Evolutionary conservation across 352 stramenopile genomes (phyloP).

Genomic region (Chrysophaeum taylorii): DNA sequence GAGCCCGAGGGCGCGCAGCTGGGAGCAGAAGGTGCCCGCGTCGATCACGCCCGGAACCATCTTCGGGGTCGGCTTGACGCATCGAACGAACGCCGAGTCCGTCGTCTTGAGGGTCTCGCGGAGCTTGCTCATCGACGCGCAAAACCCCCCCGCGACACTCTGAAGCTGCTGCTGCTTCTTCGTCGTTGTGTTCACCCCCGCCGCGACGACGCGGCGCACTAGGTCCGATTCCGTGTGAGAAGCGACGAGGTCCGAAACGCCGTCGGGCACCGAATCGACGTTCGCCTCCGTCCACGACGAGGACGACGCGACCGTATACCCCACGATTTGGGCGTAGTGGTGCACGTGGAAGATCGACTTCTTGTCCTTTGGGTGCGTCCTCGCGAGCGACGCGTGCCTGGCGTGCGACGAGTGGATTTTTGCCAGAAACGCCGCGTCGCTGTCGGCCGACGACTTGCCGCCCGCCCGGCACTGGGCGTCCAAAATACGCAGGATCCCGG

Average conservation of each 20-base stretch:
- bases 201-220: conserved; percentile 18
- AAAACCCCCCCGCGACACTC: conserved; percentile 62
- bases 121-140: conserved; percentile 62
- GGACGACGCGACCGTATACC: conserved; percentile 70
- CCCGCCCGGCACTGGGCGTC: neutral
- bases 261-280: neutral
- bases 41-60: conserved; percentile 59
- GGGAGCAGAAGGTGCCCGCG: neutral
- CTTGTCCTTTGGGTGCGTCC: conserved; percentile 67
- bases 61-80: conserved; percentile 67
- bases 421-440: conserved; percentile 19
- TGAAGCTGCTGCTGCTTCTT: conserved; percentile 27
- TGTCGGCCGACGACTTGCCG: no score
- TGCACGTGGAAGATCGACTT: conserved; percentile 72
- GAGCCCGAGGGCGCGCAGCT: neutral
- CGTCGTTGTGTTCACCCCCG: conserved; percentile 2
- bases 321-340: conserved; percentile 67
- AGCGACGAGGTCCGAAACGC: conserved; percentile 10
- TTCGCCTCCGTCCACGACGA: conserved; percentile 51
- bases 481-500: conserved; percentile 8
- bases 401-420: conserved; percentile 8
- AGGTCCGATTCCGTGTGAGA: conserved; percentile 9
- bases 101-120: conserved; percentile 63
- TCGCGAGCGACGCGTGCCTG: conserved; percentile 50
- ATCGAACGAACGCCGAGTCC: conserved; percentile 68